These are phyloP conservation scores for Taiwanofungus camphoratus DNA, from an alignment of 1,284 basidiomycete species.

Conservation along the genomic window DNA sequence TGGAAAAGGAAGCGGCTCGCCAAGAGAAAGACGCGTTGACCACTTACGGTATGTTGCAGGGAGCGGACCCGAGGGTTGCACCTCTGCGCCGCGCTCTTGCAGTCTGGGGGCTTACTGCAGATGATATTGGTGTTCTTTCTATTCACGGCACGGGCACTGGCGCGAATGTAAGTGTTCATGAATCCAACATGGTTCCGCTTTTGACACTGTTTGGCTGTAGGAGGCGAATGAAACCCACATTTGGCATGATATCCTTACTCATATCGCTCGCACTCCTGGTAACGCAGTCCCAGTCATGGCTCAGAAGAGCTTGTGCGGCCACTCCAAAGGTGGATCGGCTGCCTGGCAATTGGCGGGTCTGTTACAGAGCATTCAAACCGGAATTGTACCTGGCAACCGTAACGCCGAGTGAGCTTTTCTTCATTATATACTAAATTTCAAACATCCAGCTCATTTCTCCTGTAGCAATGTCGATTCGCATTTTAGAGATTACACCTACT, in stretches of 20 bases:
- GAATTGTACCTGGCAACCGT: constrained; percentile 94
- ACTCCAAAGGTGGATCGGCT: constrained; percentile 95
- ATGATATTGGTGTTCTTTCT: constrained; percentile 86
- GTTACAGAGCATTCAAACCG: constrained; percentile 80
- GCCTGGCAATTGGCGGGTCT: constrained; percentile 97
- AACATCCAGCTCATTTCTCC: constrained; percentile 19
- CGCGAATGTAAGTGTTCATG: constrained; percentile 63
- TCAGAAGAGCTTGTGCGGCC: constrained; percentile 94
- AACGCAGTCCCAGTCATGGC: constrained; percentile 97
- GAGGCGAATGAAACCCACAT: constrained; percentile 98
- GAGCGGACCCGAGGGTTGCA: constrained; percentile 76
- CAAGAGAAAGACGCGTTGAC: constrained; percentile 90
- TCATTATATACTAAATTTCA: neutral
- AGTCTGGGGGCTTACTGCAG: constrained; percentile 91
- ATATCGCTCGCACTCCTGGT: constrained; percentile 83
- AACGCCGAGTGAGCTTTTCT: constrained; percentile 77
- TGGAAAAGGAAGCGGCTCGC: constrained; percentile 83
- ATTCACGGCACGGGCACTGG: constrained; percentile 95
- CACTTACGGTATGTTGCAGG: constrained; percentile 94
- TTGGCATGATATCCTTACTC: constrained; percentile 91
- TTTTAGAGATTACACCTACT: constrained; percentile 85
- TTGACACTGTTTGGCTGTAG: constrained; percentile 26
- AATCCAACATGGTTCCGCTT: neutral
- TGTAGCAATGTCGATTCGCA: constrained; percentile 88
- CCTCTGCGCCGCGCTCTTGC: constrained; percentile 93